These are phyloP conservation scores for Ganoderma meredithae DNA, from an alignment of 1,284 basidiomycete genomes.

Conservation along the genomic window DNA sequence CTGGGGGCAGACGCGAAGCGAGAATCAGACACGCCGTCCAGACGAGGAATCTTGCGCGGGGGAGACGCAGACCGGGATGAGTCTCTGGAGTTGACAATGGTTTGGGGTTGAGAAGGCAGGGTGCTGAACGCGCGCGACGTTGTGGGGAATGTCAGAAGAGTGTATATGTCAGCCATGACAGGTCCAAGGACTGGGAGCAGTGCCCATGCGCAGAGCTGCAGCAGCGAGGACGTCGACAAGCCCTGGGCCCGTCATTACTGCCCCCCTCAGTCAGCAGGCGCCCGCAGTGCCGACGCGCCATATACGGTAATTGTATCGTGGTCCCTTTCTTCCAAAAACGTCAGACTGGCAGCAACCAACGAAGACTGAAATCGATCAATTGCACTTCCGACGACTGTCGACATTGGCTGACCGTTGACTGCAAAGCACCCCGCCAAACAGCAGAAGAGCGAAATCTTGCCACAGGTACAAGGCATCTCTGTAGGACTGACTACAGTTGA, in stretches of 20 bases:
- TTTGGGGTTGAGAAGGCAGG: slow-evolving; percentile 43
- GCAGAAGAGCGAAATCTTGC: not conserved
- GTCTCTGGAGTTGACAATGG: slow-evolving; percentile 41
- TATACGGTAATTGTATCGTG: not conserved
- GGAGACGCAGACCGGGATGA: slow-evolving; percentile 57
- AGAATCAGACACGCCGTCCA: slow-evolving; percentile 65
- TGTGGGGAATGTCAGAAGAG: slow-evolving; percentile 58
- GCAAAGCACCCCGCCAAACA: not conserved
- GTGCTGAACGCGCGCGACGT: slow-evolving; percentile 62
- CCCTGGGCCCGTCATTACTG: not conserved
- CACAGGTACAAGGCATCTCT: not conserved
- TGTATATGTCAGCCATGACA: slow-evolving; percentile 39
- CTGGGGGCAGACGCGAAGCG: slow-evolving; percentile 60
- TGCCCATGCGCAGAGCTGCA: not conserved
- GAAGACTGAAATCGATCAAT: too few species aligned
- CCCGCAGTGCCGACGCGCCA: not conserved
- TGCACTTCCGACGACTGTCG: too few species aligned
- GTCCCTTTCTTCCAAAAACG: not conserved
- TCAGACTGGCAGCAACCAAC: not conserved
- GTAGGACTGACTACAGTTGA: not conserved
- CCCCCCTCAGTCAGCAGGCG: not conserved
- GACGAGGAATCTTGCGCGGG: slow-evolving; percentile 70
- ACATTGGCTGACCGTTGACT: too few species aligned
- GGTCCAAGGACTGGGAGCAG: not conserved
- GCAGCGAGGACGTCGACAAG: not conserved